Base-by-base conservation (phyloP, 2,329 filamentous ascomycete species). In the Neonectria coccinea region DNA sequence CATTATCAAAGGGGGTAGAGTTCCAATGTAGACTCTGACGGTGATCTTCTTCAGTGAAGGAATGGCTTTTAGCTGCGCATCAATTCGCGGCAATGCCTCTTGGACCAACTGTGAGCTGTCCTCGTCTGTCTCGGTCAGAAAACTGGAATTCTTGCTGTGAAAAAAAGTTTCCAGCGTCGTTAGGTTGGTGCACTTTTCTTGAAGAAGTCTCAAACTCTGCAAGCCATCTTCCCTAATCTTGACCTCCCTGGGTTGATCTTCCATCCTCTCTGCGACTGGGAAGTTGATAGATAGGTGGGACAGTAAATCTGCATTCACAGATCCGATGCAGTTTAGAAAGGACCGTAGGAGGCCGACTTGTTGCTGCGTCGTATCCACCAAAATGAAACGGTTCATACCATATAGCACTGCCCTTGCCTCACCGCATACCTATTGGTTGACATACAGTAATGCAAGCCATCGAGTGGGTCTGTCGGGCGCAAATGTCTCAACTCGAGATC, bases 11-110 rank as follows among this genome's bases (percentile, higher is more conserved):
- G 56, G 14, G 5, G 56, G 14, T 18, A 64, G 29, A 18, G 12
- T 18, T 27, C 31, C 45, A 25, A 52, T 22, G 56, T 62, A 54
- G 18, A 62, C 27, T 56, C 59, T 66, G 39, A 67, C 45, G 45
- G 66, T 33, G 31, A 69, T 33, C 33, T 59, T 67, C 41, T 62
- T 41, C 41, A 66, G 36, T 11, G 62, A 67, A 47, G 48, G 22
- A 22, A 69, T 62, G 51, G 52, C 20, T 41, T 57, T 58, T n/a
- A 69, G 14, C 42, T 66, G 62, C 31, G 44, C 41, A 64, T 67
- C 57, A 50, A 66, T 62, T 44, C 25, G 53, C 27, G 27, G 18
- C 25, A 68, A 41, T 36, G 33, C 66, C 20, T 66, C 56, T 25
- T 16, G 59, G 20, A 63, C 50, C 41, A 57, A 42, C 14, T 53